Conservation (phyloP, 163 green algal genomes). For the Picocystis sp. region DNA sequence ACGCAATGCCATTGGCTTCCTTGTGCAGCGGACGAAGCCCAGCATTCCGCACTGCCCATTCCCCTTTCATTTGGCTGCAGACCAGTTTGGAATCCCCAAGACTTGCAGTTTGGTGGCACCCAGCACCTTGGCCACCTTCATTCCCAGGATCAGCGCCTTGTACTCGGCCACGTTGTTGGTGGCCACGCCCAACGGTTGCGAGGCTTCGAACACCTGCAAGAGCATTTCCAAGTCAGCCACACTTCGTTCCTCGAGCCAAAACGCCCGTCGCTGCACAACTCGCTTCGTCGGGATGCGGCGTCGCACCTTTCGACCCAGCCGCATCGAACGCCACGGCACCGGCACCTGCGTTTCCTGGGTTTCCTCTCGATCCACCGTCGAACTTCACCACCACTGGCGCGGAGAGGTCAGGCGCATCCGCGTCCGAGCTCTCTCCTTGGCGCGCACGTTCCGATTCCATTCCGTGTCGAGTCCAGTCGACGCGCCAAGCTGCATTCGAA, state of each 20-base stretch:
- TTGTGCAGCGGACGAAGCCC: background rate
- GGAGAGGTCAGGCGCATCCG: no score
- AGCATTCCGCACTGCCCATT: background rate
- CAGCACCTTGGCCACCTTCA: conserved; percentile 2
- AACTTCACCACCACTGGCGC: background rate
- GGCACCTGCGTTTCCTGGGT: conserved; percentile 5
- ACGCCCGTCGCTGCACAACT: no score
- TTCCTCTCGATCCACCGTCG: conserved; percentile 5
- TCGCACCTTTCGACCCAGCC: background rate
- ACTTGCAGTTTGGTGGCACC: conserved; percentile 3
- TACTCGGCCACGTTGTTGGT: conserved; percentile 11
- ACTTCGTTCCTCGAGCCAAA: no score
- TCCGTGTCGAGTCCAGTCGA: no score
- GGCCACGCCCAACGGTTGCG: background rate
- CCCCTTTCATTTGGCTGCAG: conserved; percentile 1
- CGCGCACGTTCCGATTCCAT: no score
- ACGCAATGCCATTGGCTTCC: background rate
- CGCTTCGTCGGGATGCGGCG: no score
- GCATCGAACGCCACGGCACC: conserved; percentile 4
- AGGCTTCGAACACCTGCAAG: background rate
- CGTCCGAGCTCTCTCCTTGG: no score
- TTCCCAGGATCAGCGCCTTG: conserved; percentile 5
- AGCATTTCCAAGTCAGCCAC: background rate
- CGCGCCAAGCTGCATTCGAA: no score
- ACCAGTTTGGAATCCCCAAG: conserved; percentile 9